phyloP scores from a whole-genome alignment of 805 yeast genomes.

The Jamesozyma lodderae region DNA sequence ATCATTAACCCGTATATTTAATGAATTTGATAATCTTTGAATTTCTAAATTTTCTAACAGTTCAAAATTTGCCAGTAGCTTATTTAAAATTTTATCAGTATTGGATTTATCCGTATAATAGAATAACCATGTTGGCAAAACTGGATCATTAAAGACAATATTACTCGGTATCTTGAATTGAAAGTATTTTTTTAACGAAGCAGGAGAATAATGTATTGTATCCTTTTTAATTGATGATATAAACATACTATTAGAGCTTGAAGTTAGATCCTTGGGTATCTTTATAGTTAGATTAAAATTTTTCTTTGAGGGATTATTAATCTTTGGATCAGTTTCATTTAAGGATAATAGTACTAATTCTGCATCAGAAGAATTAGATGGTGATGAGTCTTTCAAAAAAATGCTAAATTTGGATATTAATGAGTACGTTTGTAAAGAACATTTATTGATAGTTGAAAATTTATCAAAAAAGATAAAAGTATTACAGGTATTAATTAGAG shows the following conservation, averaged over 20 bases:
- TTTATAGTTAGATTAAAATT: constrained; percentile 5
- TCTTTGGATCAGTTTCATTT: background rate
- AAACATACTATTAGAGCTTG: constrained; percentile 19
- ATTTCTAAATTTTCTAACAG: constrained; percentile 29
- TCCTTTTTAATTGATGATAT: constrained; percentile 29
- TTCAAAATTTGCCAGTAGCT: constrained; percentile 29
- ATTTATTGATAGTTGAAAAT: constrained; percentile 14
- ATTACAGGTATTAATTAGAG: constrained; percentile 12
- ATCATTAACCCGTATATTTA: constrained; percentile 6
- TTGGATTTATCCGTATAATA: constrained; percentile 11
- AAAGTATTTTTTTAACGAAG: constrained; percentile 24
- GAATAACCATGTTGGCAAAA: constrained; percentile 30
- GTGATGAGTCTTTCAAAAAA: constrained; percentile 2
- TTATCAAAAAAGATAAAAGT: constrained; percentile 24
- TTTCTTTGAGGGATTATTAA: background rate
- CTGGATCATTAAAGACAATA: constrained; percentile 11
- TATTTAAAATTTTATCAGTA: constrained; percentile 18
- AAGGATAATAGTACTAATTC: constrained; percentile 4
- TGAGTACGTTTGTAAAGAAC: constrained; percentile 20
- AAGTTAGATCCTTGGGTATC: constrained; percentile 10
- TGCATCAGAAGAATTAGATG: background rate
- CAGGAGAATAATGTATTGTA: constrained; percentile 27
- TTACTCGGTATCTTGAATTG: constrained; percentile 21
- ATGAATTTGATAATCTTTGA: constrained; percentile 22
- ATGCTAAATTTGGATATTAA: constrained; percentile 17